Evolutionary conservation across 257 asterid genomes (phyloP), one percentile per base, ranked within the genome.

Genomic region (Knoxia roxburghii): DNA sequence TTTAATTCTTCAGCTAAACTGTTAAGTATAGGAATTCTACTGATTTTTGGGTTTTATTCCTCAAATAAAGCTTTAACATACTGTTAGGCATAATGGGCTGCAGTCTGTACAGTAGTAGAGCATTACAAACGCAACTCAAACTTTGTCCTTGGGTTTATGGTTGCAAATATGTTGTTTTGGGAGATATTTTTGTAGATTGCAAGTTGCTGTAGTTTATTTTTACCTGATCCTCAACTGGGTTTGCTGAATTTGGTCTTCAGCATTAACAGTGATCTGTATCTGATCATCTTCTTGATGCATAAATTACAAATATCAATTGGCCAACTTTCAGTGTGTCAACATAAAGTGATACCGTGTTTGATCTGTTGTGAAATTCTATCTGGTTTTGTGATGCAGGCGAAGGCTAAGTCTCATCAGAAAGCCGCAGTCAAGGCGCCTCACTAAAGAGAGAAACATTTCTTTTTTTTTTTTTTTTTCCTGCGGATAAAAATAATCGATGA

Each of bases 341-440:
- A 13, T 17, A 17, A 51, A 26, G 1, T 7, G 21, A 14, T 39
- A 15, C 35, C 39, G 6, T 35, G 7, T n/a, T 48, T 52, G 21
- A 32, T 37, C 21, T 56, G 3, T 64, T 35, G 51, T 66, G 24
- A 70, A 57, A 14, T 21, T 33, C 61, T 39, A 0, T 13, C 40
- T 48, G 40, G 3, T 61, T 67, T 26, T 58, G 69, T 71, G 17
- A 55, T 62, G 32, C 73, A 76, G 67, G 84, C 80, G 1, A 79
- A 83, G 73, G 88, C 85, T 68, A 89, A 89, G 84, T 85, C 92
- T 54, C 91, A 79, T 17, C 77, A 83, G 89, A 85, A 87, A 69
- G 86, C 85, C 60, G 92, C 83, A 76, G 92, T 90, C 40, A 79
- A 80, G 72, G 85, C 65, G 29, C 95, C 84, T 68, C 96, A 89